Evolutionary conservation across 306 rosid genomes (phyloP).

Genomic region (Inga leiocalycina): DNA sequence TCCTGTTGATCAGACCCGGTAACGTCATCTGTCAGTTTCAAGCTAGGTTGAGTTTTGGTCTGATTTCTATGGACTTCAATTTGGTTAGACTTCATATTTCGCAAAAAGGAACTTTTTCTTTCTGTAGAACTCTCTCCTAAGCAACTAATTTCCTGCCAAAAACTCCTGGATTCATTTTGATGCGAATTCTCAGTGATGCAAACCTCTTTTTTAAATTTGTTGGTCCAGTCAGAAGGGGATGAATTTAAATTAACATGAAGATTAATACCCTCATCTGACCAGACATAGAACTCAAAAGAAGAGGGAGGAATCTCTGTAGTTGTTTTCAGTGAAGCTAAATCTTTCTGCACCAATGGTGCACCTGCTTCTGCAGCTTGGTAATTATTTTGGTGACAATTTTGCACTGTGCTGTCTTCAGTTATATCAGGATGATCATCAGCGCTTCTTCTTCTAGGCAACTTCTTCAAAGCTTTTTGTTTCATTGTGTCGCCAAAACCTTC

Average conservation of each 20-base stretch:
- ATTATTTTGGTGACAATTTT: constrained; percentile 23
- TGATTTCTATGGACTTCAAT: constrained; percentile 36
- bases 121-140: constrained; percentile 41
- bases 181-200: constrained; percentile 42
- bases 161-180: constrained; percentile 42
- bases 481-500: constrained; percentile 17
- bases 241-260: constrained; percentile 73
- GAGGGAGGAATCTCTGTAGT: constrained; percentile 40
- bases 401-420: constrained; percentile 27
- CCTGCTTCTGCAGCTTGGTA: constrained; percentile 33
- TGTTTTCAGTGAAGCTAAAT: constrained; percentile 43
- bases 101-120: constrained; percentile 41
- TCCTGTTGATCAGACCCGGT: constrained; percentile 36
- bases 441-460: constrained; percentile 26
- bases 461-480: constrained; percentile 23
- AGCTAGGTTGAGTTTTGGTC: constrained; percentile 39
- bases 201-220: constrained; percentile 60
- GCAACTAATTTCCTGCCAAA: constrained; percentile 49
- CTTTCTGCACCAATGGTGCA: constrained; percentile 39
- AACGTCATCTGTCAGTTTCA: constrained; percentile 35
- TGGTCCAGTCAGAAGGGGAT: constrained; percentile 69
- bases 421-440: constrained; percentile 9
- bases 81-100: constrained; percentile 36
- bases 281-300: constrained; percentile 66
- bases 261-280: constrained; percentile 66